These are phyloP conservation scores for Candida incommunis DNA, from an alignment of 805 yeast genomes.

Conservation along the genomic window DNA sequence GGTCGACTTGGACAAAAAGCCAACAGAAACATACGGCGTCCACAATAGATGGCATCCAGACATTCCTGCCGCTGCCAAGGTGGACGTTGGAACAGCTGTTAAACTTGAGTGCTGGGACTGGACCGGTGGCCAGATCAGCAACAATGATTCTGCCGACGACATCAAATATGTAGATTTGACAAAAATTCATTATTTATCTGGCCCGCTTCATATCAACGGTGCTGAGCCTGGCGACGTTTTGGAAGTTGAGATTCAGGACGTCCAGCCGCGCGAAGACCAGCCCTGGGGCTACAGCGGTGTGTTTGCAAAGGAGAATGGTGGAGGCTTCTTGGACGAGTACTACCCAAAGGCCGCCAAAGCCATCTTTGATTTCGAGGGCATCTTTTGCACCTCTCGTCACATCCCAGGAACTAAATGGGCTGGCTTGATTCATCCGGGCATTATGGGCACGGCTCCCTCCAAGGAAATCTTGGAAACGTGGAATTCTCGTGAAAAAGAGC, in stretches of 20 bases:
- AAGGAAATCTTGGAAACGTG: slow-evolving; percentile 29
- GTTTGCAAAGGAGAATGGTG: slow-evolving; percentile 35
- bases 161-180: slow-evolving; percentile 31
- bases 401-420: slow-evolving; percentile 36
- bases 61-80: slow-evolving; percentile 27
- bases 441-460: slow-evolving; percentile 37
- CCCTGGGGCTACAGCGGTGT: slow-evolving; percentile 43
- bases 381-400: slow-evolving; percentile 35
- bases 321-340: slow-evolving; percentile 34
- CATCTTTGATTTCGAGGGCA: slow-evolving; percentile 38
- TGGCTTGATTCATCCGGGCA: slow-evolving; percentile 38
- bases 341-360: slow-evolving; percentile 41
- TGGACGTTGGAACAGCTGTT: slow-evolving; percentile 30
- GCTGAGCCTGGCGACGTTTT: slow-evolving; percentile 36
- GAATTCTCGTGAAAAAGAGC: slow-evolving; percentile 29
- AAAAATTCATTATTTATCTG: slow-evolving; percentile 34
- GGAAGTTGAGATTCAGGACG: slow-evolving; percentile 36
- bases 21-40: slow-evolving; percentile 31
- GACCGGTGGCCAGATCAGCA: slow-evolving; percentile 38
- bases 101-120: slow-evolving; percentile 39
- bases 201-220: slow-evolving; percentile 32
- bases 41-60: slow-evolving; percentile 46
- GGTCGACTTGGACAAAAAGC: slow-evolving; percentile 31
- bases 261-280: slow-evolving; percentile 36
- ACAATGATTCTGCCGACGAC: slow-evolving; percentile 36